Conservation (phyloP, 331 rosid genomes). For the Rosa hybrid region DNA sequence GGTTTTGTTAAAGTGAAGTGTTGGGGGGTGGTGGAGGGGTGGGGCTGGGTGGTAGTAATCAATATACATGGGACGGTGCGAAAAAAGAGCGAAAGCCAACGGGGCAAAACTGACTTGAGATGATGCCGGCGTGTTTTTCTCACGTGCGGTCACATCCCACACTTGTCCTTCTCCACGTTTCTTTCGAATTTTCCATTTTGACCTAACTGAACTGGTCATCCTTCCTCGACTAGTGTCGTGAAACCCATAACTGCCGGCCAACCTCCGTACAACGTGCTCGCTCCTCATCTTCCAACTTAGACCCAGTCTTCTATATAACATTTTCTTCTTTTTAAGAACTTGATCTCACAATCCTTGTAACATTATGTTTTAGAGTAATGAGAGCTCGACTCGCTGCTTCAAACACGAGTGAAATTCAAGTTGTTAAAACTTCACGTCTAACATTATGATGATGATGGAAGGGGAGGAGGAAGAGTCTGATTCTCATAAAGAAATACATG, state of each 20-base stretch:
- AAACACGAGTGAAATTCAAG: background rate
- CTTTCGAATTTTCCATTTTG: background rate
- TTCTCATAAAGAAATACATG: too few species aligned
- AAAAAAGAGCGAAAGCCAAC: conserved; percentile 42
- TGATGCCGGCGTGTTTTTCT: conserved; percentile 38
- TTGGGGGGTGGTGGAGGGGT: background rate
- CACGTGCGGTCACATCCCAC: conserved; percentile 31
- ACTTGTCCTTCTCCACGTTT: background rate
- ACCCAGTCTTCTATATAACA: background rate
- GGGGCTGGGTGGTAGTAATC: conserved; percentile 38
- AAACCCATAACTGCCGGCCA: background rate
- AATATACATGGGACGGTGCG: conserved; percentile 52
- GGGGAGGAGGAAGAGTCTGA: background rate
- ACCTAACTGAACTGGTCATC: background rate
- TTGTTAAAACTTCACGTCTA: background rate
- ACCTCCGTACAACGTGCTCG: background rate
- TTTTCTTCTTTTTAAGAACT: background rate
- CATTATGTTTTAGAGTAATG: background rate
- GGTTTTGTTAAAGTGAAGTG: background rate
- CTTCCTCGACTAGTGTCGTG: background rate
- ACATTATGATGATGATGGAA: background rate
- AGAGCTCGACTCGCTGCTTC: background rate
- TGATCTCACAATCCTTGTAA: too few species aligned
- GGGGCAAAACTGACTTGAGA: conserved; percentile 41
- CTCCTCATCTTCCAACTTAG: background rate